Evolutionary conservation across 208 protist species (phyloP).

Genomic region (Leishmania guyanensis): DNA sequence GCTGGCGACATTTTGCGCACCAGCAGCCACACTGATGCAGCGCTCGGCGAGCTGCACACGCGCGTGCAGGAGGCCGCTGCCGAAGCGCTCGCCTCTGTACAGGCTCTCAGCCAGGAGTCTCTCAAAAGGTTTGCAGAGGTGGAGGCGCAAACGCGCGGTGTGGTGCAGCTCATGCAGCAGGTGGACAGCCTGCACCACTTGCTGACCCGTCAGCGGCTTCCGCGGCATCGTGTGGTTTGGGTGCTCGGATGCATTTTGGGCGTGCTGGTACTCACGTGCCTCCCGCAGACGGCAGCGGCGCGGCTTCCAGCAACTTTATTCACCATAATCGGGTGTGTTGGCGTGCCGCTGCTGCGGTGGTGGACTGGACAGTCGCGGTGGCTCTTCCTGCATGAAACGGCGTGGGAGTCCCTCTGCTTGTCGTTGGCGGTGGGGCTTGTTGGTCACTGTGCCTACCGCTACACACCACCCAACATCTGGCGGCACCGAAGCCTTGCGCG

Average conservation of each 20-base stretch:
- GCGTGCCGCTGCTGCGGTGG: conserved; percentile 39
- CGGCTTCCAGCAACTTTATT: conserved; percentile 53
- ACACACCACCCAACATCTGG: conserved; percentile 26
- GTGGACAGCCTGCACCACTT: conserved; percentile 52
- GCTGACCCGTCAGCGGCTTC: conserved; percentile 37
- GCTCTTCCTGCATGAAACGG: conserved; percentile 10
- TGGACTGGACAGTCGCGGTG: conserved; percentile 8
- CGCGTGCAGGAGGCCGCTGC: conserved; percentile 33
- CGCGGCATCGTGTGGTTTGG: conserved; percentile 28
- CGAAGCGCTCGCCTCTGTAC: conserved; percentile 34
- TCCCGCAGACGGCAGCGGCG: conserved; percentile 48
- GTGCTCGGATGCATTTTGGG: conserved; percentile 18
- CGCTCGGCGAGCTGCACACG: conserved; percentile 29
- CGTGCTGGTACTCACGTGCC: conserved; percentile 44
- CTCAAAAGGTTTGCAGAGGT: conserved; percentile 42
- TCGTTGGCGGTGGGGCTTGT: conserved; percentile 22
- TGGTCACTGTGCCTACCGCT: conserved; percentile 21
- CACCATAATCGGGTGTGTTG: conserved; percentile 30
- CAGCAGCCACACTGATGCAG: conserved; percentile 27
- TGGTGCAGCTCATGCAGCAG: conserved; percentile 48
- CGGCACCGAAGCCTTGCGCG: conserved; percentile 38
- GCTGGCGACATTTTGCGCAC: conserved; percentile 23
- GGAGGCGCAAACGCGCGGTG: conserved; percentile 51
- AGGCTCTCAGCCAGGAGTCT: conserved; percentile 35
- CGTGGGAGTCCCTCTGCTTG: conserved; percentile 34